Base-by-base conservation (phyloP, 805 yeast genomes). In the Candida pseudoglaebosa region DNA sequence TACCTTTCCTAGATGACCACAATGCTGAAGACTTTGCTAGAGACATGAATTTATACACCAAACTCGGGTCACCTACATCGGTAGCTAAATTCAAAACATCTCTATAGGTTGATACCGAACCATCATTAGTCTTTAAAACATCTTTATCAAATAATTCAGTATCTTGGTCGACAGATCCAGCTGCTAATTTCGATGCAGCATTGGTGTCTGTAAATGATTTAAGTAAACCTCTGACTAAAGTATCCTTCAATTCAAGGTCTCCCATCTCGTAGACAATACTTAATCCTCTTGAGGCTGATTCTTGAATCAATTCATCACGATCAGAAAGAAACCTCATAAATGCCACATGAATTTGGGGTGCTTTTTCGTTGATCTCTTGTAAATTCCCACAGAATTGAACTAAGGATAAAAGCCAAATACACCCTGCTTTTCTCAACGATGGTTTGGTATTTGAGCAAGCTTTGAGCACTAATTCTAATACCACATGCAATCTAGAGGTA, bases 31-130 rank as follows among this genome's bases (percentile, higher is more conserved):
- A 82, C 45, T 86, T 82, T 0, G 97, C 95, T 40, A 91, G 64
- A 0, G 95, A 80, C 96, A 91, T 88, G 57, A 91, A 91, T 54
- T 88, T 86, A 61, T 91, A 91, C 4, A 91, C 96, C 47, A 91
- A 73, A 47, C 93, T 77, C 10, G 98, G 96, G 59, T 91, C 96
- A 20, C 98, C 98, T 7, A 89, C 95, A 54, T 91, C 99, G 1
- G 93, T 79, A 0, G 99, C 97, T 36, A 91, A 67, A 50, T 70
- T 85, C 49, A 91, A 68, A 21, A 91, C 86, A 59, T 91, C 99
- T 51, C 84, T 86, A 57, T 91, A 91, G 0, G 98, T 90, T 0
- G 95, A 84, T 3, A 91, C 80, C 0, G 95, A 84, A 1, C 91
- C 89, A 44, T 85, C 93, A 34, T 82, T 83, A 0, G 96, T 86